Base-by-base conservation (phyloP, 2,329 filamentous ascomycete species). In the Alternaria viburni region DNA sequence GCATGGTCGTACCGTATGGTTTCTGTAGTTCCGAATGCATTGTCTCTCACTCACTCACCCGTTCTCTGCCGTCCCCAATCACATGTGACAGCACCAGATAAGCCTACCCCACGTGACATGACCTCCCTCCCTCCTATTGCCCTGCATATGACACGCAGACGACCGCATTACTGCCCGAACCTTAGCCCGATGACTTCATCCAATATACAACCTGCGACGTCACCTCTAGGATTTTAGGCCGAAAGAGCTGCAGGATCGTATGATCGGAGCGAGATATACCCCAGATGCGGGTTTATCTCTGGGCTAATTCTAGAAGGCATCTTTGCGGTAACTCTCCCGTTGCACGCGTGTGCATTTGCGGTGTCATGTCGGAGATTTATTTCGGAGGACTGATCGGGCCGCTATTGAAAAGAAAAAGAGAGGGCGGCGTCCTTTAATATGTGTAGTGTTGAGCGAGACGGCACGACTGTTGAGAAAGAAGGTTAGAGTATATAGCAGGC, bases 281-380 rank as follows among this genome's bases (percentile, higher is more conserved):
- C 49, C 28, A 52, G 49, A 52, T 41, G 36, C 21, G 19, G 49
- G 11, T 51, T 52, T 41, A 41, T 23, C 13, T n/a, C 13, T 41
- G 1, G 3, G 21, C 13, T 52, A 28, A 52, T 41, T 52, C 49
- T 32, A 41, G 28, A 52, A 52, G 0, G 3, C 19, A 23, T 52
- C n/a, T 36, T 25, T 52, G 21, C 32, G 30, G 49, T 36, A 52
- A 52, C 30, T 52, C 49, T 52, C 49, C 49, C 49, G 49, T 36
- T 10, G 49, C 49, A 30, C 23, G n/a, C 51, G 58, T 51, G 30
- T 23, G 30, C 23, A 46, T 44, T 41, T 41, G 28, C 59, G 59
- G 59, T 62, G 23, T 45, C 52, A 62, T 41, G 23, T 52, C 59
- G 59, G 59, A 62, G 55, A 62, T 62, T 62, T 59, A 44, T 25